Evolutionary conservation across 2,329 filamentous ascomycete species (phyloP), one percentile per base, ranked within the genome.

Genomic region (Geosmithia flava): DNA sequence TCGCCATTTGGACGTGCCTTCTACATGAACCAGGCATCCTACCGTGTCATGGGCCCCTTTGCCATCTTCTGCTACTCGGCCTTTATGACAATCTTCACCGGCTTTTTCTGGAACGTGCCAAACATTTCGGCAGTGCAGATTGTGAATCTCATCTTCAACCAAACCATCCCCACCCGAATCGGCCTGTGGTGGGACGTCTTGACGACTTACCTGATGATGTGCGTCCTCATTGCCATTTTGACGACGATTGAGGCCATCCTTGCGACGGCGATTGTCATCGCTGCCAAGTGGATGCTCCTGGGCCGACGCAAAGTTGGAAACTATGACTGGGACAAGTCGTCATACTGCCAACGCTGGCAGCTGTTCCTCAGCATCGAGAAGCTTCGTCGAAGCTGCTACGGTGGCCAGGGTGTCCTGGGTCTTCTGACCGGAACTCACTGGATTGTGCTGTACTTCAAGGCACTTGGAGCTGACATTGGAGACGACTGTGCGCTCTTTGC

Each of bases 281-380:
- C 53, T 2, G 59, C 68, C 8, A 78, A 79, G 55, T 78, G 75
- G 75, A 49, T 61, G 2, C 58, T 78, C 2, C 62, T 78, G 20
- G 75, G 75, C 16, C 68, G 68, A 19, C 65, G 75, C 40, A 59
- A 60, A 51, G 69, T 70, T 3, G 76, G 76, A 15, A 72, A 71
- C 51, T 76, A 76, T 53, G 72, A 77, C 58, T 79, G 75, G 75
- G 76, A 79, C 55, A 71, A 71, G 57, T 70, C 63, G 19, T 63
- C 67, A 16, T 79, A 78, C 59, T 78, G 74, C 58, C 76, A 79
- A 54, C 69, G 73, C 33, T 79, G 75, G 74, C 74, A 79, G 54
- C 55, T 78, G 8, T 74, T 73, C 55, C 62, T 78, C 3, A 65
- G 66, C 29, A 66, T 76, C 39, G 75, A 78, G 60, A 66, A 65